Conservation (phyloP, 768 basidiomycete species). For the Porpolomopsis calyptriformis region DNA sequence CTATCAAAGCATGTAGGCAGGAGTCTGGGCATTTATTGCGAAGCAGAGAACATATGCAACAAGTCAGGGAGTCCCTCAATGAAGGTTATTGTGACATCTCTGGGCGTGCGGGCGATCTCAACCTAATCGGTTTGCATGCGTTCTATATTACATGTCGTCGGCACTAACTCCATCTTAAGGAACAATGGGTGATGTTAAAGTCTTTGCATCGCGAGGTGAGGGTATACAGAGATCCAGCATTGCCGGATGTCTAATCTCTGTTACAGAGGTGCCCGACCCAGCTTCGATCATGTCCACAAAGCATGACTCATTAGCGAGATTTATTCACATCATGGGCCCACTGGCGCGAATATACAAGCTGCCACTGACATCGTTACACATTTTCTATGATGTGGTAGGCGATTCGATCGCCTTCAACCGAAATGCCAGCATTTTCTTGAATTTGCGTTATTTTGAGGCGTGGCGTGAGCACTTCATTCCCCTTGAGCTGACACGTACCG, state of each 20-base stretch:
- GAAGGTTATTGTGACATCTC: conserved; percentile 79
- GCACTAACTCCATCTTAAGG: conserved; percentile 25
- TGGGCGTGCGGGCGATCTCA: conserved; percentile 51
- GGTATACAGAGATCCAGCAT: neutral
- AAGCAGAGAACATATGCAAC: conserved; percentile 58
- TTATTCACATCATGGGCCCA: conserved; percentile 57
- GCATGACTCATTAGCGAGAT: conserved; percentile 52
- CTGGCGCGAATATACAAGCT: conserved; percentile 66
- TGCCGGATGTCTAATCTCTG: conserved; percentile 5
- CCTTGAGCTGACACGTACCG: neutral
- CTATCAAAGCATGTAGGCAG: conserved; percentile 59
- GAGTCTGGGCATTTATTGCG: conserved; percentile 53
- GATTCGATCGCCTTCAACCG: conserved; percentile 91
- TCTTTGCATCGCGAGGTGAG: conserved; percentile 56
- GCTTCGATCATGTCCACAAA: conserved; percentile 41
- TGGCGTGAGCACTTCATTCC: conserved; percentile 61
- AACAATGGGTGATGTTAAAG: conserved; percentile 48
- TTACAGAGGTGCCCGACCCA: conserved; percentile 46
- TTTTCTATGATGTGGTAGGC: conserved; percentile 78
- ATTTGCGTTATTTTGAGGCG: conserved; percentile 72
- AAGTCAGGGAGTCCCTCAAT: conserved; percentile 63
- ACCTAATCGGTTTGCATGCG: conserved; percentile 41
- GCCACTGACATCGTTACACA: conserved; percentile 61
- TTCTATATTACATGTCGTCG: conserved; percentile 10
- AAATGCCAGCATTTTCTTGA: conserved; percentile 78